Conservation (phyloP, 805 yeast species). For the Jamesozyma lodderae region DNA sequence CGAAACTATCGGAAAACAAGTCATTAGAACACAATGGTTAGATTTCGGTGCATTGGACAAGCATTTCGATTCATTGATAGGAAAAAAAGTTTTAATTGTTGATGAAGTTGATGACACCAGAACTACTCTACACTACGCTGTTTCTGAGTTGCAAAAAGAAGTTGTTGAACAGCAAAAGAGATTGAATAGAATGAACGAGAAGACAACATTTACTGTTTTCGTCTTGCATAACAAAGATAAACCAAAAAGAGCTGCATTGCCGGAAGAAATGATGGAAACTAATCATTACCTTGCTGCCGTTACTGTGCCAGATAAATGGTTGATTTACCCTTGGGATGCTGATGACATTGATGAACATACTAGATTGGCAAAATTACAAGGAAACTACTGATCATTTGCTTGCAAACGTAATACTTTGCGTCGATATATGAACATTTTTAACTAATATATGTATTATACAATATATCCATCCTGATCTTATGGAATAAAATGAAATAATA, state of each 20-base stretch:
- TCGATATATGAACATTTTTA: background rate
- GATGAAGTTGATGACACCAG: slow-evolving; percentile 92
- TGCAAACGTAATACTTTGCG: no score
- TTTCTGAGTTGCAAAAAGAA: slow-evolving; percentile 55
- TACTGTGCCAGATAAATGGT: slow-evolving; percentile 72
- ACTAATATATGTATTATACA: background rate
- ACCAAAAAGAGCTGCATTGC: slow-evolving; percentile 68
- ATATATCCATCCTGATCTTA: no score
- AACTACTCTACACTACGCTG: slow-evolving; percentile 80
- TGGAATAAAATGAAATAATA: no score
- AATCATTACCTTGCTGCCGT: slow-evolving; percentile 67
- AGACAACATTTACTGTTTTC: slow-evolving; percentile 63
- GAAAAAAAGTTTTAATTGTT: slow-evolving; percentile 71
- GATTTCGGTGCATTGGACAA: slow-evolving; percentile 65
- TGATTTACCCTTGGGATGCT: slow-evolving; percentile 89
- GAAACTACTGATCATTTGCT: slow-evolving; percentile 44
- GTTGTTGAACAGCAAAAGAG: slow-evolving; percentile 51
- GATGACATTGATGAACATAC: slow-evolving; percentile 73
- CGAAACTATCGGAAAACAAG: slow-evolving; percentile 63
- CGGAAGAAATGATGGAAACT: slow-evolving; percentile 49
- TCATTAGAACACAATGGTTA: slow-evolving; percentile 82
- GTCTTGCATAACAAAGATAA: slow-evolving; percentile 80
- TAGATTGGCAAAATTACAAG: slow-evolving; percentile 53
- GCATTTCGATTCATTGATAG: slow-evolving; percentile 68
- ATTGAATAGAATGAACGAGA: slow-evolving; percentile 49